Evolutionary conservation across 2,329 filamentous ascomycete genomes (phyloP), one percentile per base, ranked within the genome.

Genomic region (Aspergillus vadensis): DNA sequence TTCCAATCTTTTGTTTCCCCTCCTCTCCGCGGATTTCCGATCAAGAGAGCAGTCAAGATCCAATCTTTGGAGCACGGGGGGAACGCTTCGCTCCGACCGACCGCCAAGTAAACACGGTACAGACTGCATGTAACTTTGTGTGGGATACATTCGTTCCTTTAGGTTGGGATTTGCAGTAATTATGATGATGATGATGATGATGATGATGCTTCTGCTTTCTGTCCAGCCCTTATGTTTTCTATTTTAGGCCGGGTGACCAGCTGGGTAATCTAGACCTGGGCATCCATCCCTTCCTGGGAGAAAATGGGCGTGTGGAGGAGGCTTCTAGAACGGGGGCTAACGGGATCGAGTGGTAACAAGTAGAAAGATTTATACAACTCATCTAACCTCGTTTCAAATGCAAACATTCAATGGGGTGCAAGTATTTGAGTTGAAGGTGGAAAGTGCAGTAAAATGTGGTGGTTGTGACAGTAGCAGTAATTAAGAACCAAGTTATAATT

Each of bases 11-110:
- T 30, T 36, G 32, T 15, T 32, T 14, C 32, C 32, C 32, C 12
- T 36, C 19, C n/a, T 25, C 58, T 60, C 58, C 58, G 58, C 44
- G 19, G 49, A 55, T 48, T 60, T 43, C 58, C 58, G 58, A 55
- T 19, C 7, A 21, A 15, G 30, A 36, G 19, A 23, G 25, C 15
- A 36, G 32, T 49, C 12, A 10, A 30, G n/a, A 52, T 36, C 52
- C 44, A 56, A 56, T 56, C 52, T 54, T 49, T 27, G 47, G 27
- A 55, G 58, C 52, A 60, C 52, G 53, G 52, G 52, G 41, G 23
- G 12, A 17, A 19, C 53, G 19, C 21, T 32, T 55, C 41, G 15
- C n/a, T 44, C 25, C 41, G 25, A 15, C 54, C 41, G n/a, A 27
- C 23, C 25, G 47, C 47, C 47, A 50, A 50, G 47, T 50, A 17